Evolutionary conservation across 164 flowering plant genomes (phyloP), one percentile per base, ranked within the genome.

Genomic region (Taxillus chinensis): DNA sequence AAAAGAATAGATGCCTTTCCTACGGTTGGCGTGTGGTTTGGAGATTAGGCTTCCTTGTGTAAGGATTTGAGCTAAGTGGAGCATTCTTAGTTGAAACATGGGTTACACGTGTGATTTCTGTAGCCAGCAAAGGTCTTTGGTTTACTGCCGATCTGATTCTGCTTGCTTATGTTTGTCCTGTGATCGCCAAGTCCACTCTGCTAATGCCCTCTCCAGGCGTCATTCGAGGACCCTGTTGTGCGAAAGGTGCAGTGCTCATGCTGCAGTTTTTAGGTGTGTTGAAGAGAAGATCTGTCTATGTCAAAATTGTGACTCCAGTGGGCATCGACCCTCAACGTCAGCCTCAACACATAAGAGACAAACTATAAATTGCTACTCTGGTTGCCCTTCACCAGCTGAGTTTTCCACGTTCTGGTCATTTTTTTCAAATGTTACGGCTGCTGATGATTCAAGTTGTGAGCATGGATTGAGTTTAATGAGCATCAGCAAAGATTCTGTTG

Each of bases 161-260:
- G 98, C 98, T 37, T 79, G 82, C 69, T 78, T 92, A 62, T 92
- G 98, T 68, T 75, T 92, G 68, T 86, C 98, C 8, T 92, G 98
- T 78, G 98, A 92, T 54, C 83, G 86, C 0, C 84, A 79, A 68
- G 96, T 92, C 57, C 98, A 92, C 68, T 90, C 95, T 62, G 96
- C 96, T n/a, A 92, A 92, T 80, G 87, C 93, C 40, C 83, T 92
- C 56, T 87, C 96, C 40, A 81, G 64, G 62, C 96, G 98, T 52
- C 98, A 92, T 67, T 74, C 92, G 3, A 79, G 98, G 62, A 86
- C 95, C 41, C 86, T 92, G 53, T 50, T 85, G n/a, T 92, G 98
- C 74, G 92, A 90, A 56, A 79, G 88, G 73, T 92, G 98, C 74
- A 79, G 80, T 71, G 70, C 83, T 16, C 93, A 92, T 54, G 85